Evolutionary conservation across 2,329 filamentous ascomycete species (phyloP).

Genomic region (Aspergillus hiratsukae): DNA sequence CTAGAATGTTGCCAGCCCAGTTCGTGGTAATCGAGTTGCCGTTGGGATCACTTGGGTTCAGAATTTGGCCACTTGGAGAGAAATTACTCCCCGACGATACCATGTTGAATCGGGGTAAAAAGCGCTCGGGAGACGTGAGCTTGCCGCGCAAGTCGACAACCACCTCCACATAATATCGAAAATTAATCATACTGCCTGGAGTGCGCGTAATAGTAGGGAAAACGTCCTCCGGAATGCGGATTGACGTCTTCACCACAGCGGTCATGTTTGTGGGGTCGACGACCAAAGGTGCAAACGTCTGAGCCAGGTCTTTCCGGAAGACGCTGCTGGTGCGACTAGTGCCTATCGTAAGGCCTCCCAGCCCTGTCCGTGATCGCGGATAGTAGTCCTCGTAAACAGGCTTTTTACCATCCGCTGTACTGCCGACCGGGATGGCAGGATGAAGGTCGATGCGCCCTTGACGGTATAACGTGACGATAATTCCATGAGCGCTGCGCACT

Average conservation of each 20-base stretch:
- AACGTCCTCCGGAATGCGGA: conserved; percentile 81
- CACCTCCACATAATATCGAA: conserved; percentile 90
- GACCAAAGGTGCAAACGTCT: conserved; percentile 82
- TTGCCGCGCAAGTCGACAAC: conserved; percentile 89
- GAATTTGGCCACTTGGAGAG: conserved; percentile 38
- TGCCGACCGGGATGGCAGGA: conserved; percentile 55
- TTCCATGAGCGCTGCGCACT: conserved; percentile 84
- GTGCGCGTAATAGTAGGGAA: conserved; percentile 90
- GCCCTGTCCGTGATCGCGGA: conserved; percentile 78
- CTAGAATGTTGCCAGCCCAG: conserved; percentile 64
- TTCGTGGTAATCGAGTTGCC: conserved; percentile 36
- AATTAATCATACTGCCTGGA: conserved; percentile 89
- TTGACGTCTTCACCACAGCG: conserved; percentile 73
- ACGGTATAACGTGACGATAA: conserved; percentile 88
- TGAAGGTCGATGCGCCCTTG: conserved; percentile 86
- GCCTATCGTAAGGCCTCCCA: conserved; percentile 80
- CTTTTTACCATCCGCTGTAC: conserved; percentile 62
- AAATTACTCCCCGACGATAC: conserved; percentile 44
- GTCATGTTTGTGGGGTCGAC: conserved; percentile 76
- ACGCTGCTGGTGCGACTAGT: conserved; percentile 82
- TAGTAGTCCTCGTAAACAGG: conserved; percentile 78
- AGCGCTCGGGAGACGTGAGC: conserved; percentile 67
- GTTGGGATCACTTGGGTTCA: conserved; percentile 29
- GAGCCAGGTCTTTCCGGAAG: conserved; percentile 92
- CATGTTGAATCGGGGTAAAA: conserved; percentile 53